phyloP scores from a whole-genome alignment of 2,329 filamentous ascomycete species.

The Seiridium cupressi region DNA sequence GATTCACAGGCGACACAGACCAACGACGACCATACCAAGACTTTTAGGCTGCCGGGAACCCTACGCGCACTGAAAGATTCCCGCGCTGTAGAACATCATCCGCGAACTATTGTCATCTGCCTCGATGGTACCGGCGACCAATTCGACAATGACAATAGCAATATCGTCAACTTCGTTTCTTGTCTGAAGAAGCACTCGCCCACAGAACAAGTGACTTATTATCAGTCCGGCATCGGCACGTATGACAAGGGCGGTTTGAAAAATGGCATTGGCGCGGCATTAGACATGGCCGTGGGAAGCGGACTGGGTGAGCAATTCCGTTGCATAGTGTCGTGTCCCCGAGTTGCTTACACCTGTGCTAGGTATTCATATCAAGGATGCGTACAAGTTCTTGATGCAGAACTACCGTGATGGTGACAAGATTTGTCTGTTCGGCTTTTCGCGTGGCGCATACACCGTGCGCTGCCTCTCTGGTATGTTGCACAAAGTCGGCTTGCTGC shows the following conservation, averaged over 20 bases:
- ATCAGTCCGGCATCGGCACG: conserved; percentile 44
- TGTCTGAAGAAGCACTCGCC: conserved; percentile 40
- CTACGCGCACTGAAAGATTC: conserved; percentile 5
- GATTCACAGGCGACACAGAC: background rate
- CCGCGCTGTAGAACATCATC: background rate
- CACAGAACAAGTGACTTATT: conserved; percentile 35
- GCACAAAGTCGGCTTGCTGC: conserved; percentile 38
- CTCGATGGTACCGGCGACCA: conserved; percentile 43
- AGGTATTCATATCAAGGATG: conserved; percentile 37
- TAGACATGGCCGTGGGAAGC: conserved; percentile 42
- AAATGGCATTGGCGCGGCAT: conserved; percentile 33
- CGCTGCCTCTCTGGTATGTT: conserved; percentile 44
- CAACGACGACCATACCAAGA: background rate
- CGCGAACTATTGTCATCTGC: conserved; percentile 32
- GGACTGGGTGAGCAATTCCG: conserved; percentile 22
- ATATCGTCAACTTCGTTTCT: conserved; percentile 40
- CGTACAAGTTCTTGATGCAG: conserved; percentile 44
- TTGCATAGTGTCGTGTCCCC: background rate
- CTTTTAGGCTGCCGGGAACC: background rate
- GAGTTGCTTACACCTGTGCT: conserved; percentile 4
- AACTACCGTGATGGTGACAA: conserved; percentile 45
- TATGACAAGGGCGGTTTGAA: conserved; percentile 36
- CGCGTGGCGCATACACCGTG: conserved; percentile 47
- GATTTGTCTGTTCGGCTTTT: conserved; percentile 48
- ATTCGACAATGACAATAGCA: conserved; percentile 41